phyloP scores from a whole-genome alignment of 1,284 basidiomycete species.

The Omphalotus olearius region DNA sequence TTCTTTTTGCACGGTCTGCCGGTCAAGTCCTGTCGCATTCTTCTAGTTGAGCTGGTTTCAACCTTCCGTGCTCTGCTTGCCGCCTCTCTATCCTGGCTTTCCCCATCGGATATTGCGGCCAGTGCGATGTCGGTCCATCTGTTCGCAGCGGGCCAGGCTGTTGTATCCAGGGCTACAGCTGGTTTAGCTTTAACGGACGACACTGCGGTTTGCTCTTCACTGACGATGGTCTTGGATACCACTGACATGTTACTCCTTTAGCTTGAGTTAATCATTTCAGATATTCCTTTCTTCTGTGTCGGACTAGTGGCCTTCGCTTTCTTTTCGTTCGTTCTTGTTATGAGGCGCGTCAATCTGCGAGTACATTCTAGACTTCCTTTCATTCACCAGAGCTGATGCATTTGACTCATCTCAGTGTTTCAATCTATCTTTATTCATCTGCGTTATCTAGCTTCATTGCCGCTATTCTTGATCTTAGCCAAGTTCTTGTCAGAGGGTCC shows the following conservation, averaged over 20 bases:
- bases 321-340: conserved; percentile 54
- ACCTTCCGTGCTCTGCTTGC: neutral
- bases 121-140: neutral
- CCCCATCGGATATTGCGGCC: neutral
- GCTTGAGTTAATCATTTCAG: conserved; percentile 57
- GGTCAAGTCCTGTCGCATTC: conserved; percentile 8
- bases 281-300: conserved; percentile 65
- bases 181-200: conserved; percentile 20
- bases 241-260: conserved; percentile 22
- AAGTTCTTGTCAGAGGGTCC: conserved; percentile 42
- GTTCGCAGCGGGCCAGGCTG: neutral
- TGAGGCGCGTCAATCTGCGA: conserved; percentile 55
- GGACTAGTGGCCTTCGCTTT: conserved; percentile 65
- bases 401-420: conserved; percentile 31
- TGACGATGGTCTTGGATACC: too few species aligned
- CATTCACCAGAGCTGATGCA: conserved; percentile 3
- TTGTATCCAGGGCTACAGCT: conserved; percentile 1
- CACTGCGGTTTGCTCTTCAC: conserved; percentile 21
- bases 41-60: conserved; percentile 10
- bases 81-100: neutral
- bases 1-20: conserved; percentile 7
- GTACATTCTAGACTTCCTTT: conserved; percentile 21
- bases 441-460: conserved; percentile 56
- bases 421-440: conserved; percentile 52
- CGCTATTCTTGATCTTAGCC: conserved; percentile 61